Evolutionary conservation across 2,329 filamentous ascomycete species (phyloP).

Genomic region (Pseudocercospora fijiensis): DNA sequence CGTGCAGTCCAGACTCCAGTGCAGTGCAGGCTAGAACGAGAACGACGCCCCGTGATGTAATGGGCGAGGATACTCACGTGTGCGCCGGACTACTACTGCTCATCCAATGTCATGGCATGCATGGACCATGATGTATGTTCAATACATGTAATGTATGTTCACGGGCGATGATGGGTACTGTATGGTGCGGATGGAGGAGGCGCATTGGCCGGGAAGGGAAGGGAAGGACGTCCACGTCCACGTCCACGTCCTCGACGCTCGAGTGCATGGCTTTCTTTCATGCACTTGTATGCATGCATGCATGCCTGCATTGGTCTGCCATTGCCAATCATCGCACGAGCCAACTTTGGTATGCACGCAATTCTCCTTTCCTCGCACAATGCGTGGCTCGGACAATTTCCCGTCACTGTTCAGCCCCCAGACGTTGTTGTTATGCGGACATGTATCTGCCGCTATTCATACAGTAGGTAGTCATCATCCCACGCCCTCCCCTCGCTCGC

Average conservation of each 20-base stretch:
- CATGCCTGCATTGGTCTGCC: slow-evolving; percentile 8
- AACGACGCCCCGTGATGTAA: background rate
- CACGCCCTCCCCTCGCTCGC: too few species aligned
- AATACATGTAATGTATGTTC: too few species aligned
- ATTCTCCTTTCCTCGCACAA: background rate
- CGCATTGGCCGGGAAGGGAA: background rate
- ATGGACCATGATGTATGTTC: too few species aligned
- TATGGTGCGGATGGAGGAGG: too few species aligned
- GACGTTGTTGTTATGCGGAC: too few species aligned
- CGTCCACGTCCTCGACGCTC: background rate
- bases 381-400: background rate
- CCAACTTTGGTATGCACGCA: background rate
- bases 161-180: too few species aligned
- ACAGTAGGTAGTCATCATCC: background rate
- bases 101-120: too few species aligned
- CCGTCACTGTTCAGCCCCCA: background rate
- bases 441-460: too few species aligned
- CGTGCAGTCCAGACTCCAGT: too few species aligned
- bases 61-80: background rate
- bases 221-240: background rate
- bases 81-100: background rate
- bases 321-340: slow-evolving; percentile 1
- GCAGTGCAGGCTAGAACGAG: background rate
- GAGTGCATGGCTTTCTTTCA: background rate
- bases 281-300: slow-evolving; percentile 7